Evolutionary conservation across 768 basidiomycete genomes (phyloP).

Genomic region (button mushroom (Agaricus bisporus)): DNA sequence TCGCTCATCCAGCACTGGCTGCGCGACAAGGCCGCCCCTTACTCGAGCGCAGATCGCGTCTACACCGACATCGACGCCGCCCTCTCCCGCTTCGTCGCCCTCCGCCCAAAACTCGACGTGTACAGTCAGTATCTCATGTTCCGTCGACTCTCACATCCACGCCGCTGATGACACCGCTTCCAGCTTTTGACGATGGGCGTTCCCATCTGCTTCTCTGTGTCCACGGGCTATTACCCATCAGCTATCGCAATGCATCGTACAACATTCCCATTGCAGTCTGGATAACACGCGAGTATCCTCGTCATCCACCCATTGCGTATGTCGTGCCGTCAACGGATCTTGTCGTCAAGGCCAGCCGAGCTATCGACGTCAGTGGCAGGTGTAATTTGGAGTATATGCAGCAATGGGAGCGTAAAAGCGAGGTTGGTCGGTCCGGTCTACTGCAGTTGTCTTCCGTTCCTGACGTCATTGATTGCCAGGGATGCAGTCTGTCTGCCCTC

Average conservation of each 20-base stretch:
- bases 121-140: conserved; percentile 42
- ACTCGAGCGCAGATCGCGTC: conserved; percentile 49
- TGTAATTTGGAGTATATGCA: conserved; percentile 64
- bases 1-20: conserved; percentile 59
- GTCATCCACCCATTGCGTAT: conserved; percentile 76
- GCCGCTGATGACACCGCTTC: conserved; percentile 7
- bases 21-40: conserved; percentile 53
- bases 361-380: conserved; percentile 77
- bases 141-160: not conserved
- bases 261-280: conserved; percentile 92
- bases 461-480: conserved; percentile 36
- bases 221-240: conserved; percentile 88
- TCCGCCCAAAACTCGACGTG: conserved; percentile 76
- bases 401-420: conserved; percentile 77
- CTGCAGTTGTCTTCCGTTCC: conserved; percentile 9
- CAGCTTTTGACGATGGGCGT: conserved; percentile 93
- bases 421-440: conserved; percentile 45
- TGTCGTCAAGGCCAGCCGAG: conserved; percentile 72
- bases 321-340: conserved; percentile 90
- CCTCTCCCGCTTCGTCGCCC: conserved; percentile 46
- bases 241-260: conserved; percentile 69
- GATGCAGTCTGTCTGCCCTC: conserved; percentile 68
- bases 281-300: conserved; percentile 82
- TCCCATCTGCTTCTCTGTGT: conserved; percentile 87
- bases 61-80: conserved; percentile 56